phyloP scores from a whole-genome alignment of 2,329 filamentous ascomycete genomes.

The Sordariomycetes sp. region DNA sequence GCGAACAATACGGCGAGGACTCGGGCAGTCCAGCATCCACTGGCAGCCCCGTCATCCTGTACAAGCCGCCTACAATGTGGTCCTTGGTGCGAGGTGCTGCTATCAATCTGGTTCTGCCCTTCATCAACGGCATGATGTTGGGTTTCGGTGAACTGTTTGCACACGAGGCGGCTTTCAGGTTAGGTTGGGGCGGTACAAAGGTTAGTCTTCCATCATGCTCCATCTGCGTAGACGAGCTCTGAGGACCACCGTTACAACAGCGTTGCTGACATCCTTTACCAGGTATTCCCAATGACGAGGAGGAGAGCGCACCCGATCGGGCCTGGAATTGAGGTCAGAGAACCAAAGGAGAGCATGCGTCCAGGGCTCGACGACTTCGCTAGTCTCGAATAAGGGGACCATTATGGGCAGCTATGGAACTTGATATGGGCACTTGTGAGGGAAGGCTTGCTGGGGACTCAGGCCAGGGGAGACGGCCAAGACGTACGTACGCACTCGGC shows the following conservation, averaged over 20 bases:
- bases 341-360: constrained; percentile 50
- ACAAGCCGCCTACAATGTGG: constrained; percentile 83
- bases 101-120: constrained; percentile 92
- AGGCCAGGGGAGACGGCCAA: too few relatives aligned
- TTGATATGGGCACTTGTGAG: too few relatives aligned
- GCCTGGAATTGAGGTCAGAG: constrained; percentile 72
- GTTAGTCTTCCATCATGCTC: too few relatives aligned
- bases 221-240: constrained; percentile 40
- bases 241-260: neutral
- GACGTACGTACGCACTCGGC: too few relatives aligned
- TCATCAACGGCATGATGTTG: constrained; percentile 96
- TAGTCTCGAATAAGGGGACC: constrained; percentile 56
- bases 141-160: constrained; percentile 96
- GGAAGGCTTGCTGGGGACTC: too few relatives aligned
- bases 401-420: too few relatives aligned
- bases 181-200: constrained; percentile 93
- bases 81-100: constrained; percentile 77
- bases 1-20: constrained; percentile 68
- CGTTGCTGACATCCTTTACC: neutral
- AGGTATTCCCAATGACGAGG: constrained; percentile 52
- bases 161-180: constrained; percentile 84
- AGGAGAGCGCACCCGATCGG: constrained; percentile 61
- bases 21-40: constrained; percentile 51
- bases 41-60: constrained; percentile 67
- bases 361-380: constrained; percentile 56